Percentiles rank a stretch among this genome's conserved stretches.
Conservation (phyloP, 345 rosid genomes). For the Syzygium oleosum region DNA sequence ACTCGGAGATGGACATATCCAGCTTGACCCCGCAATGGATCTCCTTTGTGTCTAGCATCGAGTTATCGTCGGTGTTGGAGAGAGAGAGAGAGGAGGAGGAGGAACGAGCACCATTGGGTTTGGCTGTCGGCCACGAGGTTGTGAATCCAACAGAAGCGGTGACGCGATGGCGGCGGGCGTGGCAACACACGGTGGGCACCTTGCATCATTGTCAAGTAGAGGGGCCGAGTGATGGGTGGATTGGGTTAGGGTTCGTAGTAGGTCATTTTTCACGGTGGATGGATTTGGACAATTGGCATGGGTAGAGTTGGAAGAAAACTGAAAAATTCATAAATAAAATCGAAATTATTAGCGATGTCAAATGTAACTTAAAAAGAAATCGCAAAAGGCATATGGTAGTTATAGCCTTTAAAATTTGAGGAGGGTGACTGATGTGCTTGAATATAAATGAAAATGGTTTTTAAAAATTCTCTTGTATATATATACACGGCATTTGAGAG, state of each 20-base stretch:
- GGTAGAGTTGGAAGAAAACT: background rate
- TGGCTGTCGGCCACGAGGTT: background rate
- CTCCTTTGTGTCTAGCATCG: background rate
- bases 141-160: background rate
- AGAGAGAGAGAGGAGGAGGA: too few species aligned
- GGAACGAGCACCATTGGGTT: background rate
- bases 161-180: background rate
- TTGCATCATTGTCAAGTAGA: background rate
- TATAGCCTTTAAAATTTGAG: background rate
- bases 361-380: background rate
- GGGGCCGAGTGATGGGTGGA: background rate
- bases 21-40: background rate
- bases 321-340: background rate
- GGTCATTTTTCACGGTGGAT: background rate
- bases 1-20: background rate
- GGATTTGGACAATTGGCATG: background rate
- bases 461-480: background rate
- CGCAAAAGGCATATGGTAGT: background rate
- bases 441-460: background rate
- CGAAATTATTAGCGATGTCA: background rate
- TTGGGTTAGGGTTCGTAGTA: background rate
- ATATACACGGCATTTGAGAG: background rate
- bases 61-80: too few species aligned
- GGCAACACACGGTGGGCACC: background rate
- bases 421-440: background rate